Conservation (phyloP, 441 rosid genomes). For the Hypseocharis bilobata region DNA sequence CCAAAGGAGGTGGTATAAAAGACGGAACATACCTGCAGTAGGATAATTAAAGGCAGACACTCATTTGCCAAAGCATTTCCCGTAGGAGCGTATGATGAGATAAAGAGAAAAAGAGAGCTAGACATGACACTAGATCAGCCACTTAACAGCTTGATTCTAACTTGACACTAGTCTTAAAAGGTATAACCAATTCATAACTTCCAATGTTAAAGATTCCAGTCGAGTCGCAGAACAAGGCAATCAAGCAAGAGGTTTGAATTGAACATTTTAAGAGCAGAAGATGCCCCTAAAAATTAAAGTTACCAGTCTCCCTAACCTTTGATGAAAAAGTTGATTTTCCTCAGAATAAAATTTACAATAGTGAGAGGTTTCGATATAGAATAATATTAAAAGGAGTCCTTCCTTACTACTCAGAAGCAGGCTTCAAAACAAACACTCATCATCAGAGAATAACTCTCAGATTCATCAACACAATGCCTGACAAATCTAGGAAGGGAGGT, state of each 20-base stretch:
- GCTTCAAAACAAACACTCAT: no score
- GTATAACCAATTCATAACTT: not conserved
- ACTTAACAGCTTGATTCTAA: not conserved
- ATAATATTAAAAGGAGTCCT: no score
- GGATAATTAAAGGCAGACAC: constrained; percentile 35
- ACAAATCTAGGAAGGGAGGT: not conserved
- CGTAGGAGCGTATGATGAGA: not conserved
- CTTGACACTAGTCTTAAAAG: not conserved
- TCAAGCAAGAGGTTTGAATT: not conserved
- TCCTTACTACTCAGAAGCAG: no score
- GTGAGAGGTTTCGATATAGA: no score
- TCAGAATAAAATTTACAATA: no score
- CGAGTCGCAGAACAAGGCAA: not conserved
- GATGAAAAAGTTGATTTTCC: no score
- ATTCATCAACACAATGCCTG: no score
- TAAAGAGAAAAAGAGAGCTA: not conserved
- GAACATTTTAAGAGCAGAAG: not conserved
- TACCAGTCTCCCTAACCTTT: not conserved
- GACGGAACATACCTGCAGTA: constrained; percentile 95
- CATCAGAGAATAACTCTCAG: no score
- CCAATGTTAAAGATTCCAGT: not conserved
- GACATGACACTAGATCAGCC: not conserved
- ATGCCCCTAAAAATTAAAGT: not conserved
- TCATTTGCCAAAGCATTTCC: constrained; percentile 25
- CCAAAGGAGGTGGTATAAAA: constrained; percentile 89